These are phyloP conservation scores for Erodium moschatum DNA, from an alignment of 441 rosid species.

Conservation along the genomic window DNA sequence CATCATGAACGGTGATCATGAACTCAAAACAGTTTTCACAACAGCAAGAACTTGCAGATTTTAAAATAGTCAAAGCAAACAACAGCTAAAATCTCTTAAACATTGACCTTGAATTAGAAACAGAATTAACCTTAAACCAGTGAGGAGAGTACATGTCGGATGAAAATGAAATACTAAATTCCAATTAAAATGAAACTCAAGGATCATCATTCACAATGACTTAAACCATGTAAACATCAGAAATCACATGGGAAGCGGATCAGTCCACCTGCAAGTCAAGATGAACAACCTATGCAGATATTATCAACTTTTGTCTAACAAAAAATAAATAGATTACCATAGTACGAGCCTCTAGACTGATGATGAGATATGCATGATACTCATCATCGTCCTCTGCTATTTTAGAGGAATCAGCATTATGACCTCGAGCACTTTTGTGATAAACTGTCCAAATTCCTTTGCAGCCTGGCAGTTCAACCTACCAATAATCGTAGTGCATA, in stretches of 20 bases:
- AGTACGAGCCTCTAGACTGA: constrained; percentile 86
- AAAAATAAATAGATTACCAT: constrained; percentile 48
- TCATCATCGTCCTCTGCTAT: constrained; percentile 55
- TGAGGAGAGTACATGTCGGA: too few species aligned
- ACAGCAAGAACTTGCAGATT: too few species aligned
- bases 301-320: background rate
- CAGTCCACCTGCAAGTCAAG: constrained; percentile 6
- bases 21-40: too few species aligned
- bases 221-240: constrained; percentile 3
- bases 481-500: constrained; percentile 19
- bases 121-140: too few species aligned
- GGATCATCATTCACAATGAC: background rate
- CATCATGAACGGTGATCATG: too few species aligned
- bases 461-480: constrained; percentile 97
- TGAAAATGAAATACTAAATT: too few species aligned
- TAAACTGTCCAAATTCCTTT: constrained; percentile 98
- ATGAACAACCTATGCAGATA: constrained; percentile 8
- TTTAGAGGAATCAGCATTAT: constrained; percentile 66
- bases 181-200: background rate
- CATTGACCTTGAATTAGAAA: too few species aligned
- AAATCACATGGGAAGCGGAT: background rate
- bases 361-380: constrained; percentile 97
- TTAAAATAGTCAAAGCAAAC: too few species aligned
- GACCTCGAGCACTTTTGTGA: constrained; percentile 80
- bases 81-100: too few species aligned